Evolutionary conservation across 345 rosid genomes (phyloP), one percentile per base, ranked within the genome.

Genomic region (Heritiera littoralis): DNA sequence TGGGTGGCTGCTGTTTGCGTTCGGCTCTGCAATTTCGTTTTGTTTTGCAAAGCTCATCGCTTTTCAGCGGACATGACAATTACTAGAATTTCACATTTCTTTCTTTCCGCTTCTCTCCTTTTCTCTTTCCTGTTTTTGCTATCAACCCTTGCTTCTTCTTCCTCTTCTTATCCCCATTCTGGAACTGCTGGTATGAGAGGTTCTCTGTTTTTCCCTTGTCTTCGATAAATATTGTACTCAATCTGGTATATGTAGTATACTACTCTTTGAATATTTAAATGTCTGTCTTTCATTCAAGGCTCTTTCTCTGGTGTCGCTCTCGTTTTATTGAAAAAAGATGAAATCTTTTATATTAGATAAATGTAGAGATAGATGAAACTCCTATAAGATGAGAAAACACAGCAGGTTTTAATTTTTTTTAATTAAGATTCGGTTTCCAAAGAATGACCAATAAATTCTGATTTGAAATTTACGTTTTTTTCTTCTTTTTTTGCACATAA

Each of bases 21-120:
- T 80, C 32, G 55, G 10, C 28, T 8, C 17, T 9, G 17, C 76
- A 77, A 45, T 58, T 46, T 58, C 0, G 15, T 30, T 12, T 49
- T 48, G 49, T 40, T 66, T 35, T n/a, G 6, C 63, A 6, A 28
- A 20, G 41, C 52, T 56, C 46, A 48, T 3, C 52, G 0, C 70
- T 68, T 46, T 32, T 32, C 15, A 75, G 66, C 81, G 66, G 83
- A 80, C 81, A 85, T 85, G 88, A 80, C 78, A 80, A 76, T 79
- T 81, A 80, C 75, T 59, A 30, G 12, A 32, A 49, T 49, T 49
- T 46, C 40, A 35, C 58, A 6, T 48, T 78, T 66, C 51, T 78
- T 59, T 58, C 28, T 71, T 72, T 55, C 45, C 13, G 41, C 66
- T 18, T 18, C 49, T 74, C 77, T 74, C 51, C 2, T 13, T 55